A percentile compares a stretch with the other conserved stretches of the same genome.
These are phyloP conservation scores for Thalassiosira livingstoniorum DNA, from an alignment of 352 stramenopile genomes.

Conservation along the genomic window DNA sequence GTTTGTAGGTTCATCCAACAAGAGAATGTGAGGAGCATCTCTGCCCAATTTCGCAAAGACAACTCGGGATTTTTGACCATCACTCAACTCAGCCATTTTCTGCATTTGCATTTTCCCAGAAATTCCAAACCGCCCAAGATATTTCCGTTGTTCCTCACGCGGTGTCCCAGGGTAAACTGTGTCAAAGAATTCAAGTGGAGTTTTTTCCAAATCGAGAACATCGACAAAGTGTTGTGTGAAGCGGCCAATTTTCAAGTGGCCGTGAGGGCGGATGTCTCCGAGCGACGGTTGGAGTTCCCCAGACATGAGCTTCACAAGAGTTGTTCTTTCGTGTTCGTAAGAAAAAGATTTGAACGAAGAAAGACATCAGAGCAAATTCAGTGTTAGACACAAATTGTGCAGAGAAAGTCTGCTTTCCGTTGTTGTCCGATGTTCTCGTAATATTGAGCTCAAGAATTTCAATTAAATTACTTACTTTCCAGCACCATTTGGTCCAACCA, in stretches of 20 bases:
- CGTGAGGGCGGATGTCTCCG: conserved; percentile 95
- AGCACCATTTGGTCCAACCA: conserved; percentile 96
- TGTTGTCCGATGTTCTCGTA: no score
- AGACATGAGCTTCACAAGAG: conserved; percentile 98
- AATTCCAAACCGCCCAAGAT: conserved; percentile 96
- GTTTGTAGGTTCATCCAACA: conserved; percentile 90
- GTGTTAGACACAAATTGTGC: no score
- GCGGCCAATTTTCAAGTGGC: conserved; percentile 94
- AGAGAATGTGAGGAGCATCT: conserved; percentile 94
- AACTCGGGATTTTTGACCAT: conserved; percentile 94
- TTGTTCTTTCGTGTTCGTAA: conserved; percentile 89
- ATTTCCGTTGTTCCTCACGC: conserved; percentile 94
- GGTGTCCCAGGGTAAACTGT: conserved; percentile 92
- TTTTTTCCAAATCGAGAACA: conserved; percentile 94
- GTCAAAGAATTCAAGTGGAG: conserved; percentile 97
- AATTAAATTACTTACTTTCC: conserved; percentile 58
- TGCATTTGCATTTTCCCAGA: conserved; percentile 95
- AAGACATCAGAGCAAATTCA: no score
- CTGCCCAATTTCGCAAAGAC: conserved; percentile 98
- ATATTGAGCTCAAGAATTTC: no score
- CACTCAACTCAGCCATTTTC: conserved; percentile 92
- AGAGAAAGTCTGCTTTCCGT: no score
- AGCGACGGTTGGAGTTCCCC: conserved; percentile 92
- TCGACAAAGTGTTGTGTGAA: conserved; percentile 99
- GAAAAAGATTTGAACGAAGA: background rate